phyloP scores from a whole-genome alignment of 73 alveolate genomes.

The Paramecium pentaurelia region DNA sequence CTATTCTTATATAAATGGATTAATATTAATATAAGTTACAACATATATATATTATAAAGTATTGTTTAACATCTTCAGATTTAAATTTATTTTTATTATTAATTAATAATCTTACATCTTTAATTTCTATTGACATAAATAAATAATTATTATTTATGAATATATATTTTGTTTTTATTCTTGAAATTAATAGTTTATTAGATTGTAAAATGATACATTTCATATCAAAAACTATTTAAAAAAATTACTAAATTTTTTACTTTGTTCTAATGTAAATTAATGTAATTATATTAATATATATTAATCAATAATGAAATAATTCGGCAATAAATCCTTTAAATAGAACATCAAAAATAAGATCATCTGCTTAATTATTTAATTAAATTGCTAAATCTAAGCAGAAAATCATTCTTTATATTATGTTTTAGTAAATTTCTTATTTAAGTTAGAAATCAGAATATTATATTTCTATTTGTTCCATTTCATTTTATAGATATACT shows the following conservation, averaged over 20 bases:
- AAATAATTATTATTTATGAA: too few relatives aligned
- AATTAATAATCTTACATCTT: background rate
- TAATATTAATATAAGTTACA: background rate
- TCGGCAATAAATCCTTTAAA: conserved; percentile 43
- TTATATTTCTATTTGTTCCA: background rate
- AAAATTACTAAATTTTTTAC: background rate
- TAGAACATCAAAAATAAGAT: background rate
- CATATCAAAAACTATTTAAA: background rate
- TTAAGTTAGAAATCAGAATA: background rate
- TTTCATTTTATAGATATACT: background rate
- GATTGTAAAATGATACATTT: too few relatives aligned
- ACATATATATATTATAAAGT: too few relatives aligned
- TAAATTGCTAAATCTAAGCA: conserved; percentile 1
- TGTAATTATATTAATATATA: background rate
- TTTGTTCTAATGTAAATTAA: background rate
- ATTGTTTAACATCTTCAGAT: background rate
- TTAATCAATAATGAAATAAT: conserved; percentile 20
- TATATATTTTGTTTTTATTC: background rate
- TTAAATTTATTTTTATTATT: too few relatives aligned
- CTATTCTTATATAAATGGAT: too few relatives aligned
- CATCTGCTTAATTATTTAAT: background rate
- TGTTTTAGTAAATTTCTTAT: conserved; percentile 1
- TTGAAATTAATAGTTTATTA: background rate
- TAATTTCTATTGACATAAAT: too few relatives aligned
- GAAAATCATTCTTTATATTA: background rate